Percentiles rank a stretch among this genome's conserved stretches.
phyloP scores from a whole-genome alignment of 2,329 filamentous ascomycete species.

The Trichoderma breve region DNA sequence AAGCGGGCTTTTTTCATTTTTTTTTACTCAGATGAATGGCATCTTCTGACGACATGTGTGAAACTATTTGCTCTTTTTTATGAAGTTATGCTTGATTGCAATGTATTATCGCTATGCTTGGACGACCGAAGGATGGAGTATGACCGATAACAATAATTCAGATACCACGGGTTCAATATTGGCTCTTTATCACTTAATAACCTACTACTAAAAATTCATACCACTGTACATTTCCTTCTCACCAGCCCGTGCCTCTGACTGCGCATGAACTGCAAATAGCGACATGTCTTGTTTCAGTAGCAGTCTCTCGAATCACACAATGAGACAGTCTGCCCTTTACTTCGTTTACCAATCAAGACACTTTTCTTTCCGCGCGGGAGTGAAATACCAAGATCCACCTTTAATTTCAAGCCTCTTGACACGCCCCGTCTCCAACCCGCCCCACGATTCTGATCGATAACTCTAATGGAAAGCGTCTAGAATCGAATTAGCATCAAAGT shows the following conservation, averaged over 20 bases:
- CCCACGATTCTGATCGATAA: constrained; percentile 14
- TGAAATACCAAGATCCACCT: neutral
- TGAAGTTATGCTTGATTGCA: constrained; percentile 7
- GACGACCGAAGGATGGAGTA: neutral
- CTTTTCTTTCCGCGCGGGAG: neutral
- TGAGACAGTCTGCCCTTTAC: neutral
- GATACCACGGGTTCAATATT: constrained; percentile 13
- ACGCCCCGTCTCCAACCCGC: neutral
- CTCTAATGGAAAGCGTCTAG: neutral
- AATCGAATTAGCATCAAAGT: neutral
- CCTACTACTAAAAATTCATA: neutral
- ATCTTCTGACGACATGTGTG: neutral
- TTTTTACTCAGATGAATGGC: neutral
- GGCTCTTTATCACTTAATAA: neutral
- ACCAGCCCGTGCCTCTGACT: neutral
- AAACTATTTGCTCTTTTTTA: neutral
- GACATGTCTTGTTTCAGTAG: neutral
- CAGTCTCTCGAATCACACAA: neutral
- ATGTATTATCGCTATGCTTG: neutral
- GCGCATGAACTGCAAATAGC: neutral
- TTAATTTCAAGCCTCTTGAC: neutral
- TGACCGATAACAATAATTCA: constrained; percentile 3
- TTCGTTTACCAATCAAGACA: neutral
- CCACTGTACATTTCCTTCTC: neutral
- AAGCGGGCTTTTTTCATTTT: neutral